These are phyloP conservation scores for Tylopilus orsonianus DNA, from an alignment of 1,284 basidiomycete genomes.

Conservation along the genomic window DNA sequence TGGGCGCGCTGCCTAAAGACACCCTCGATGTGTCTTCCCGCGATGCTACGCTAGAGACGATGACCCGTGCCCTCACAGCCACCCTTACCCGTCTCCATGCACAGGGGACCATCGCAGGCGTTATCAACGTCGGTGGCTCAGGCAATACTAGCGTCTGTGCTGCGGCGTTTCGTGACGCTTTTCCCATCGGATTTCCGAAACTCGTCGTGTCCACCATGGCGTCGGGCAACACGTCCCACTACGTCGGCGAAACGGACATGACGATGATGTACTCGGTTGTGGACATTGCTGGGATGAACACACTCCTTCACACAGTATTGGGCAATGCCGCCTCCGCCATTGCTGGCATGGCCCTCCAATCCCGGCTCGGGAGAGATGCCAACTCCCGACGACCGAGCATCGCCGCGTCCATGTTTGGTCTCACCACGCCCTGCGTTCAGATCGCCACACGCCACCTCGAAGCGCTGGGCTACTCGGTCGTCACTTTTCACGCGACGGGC, in stretches of 20 bases:
- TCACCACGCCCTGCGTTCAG: conserved; percentile 31
- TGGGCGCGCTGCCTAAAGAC: conserved; percentile 10
- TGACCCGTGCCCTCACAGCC: conserved; percentile 21
- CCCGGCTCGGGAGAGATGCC: not conserved
- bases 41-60: conserved; percentile 12
- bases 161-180: conserved; percentile 22
- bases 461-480: conserved; percentile 26
- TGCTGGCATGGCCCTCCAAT: conserved; percentile 23
- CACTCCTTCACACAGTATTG: conserved; percentile 21
- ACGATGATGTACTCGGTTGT: conserved; percentile 34
- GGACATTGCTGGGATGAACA: conserved; percentile 32
- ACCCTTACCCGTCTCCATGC: conserved; percentile 18
- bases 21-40: conserved; percentile 6
- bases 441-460: conserved; percentile 24
- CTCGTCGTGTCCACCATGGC: conserved; percentile 33
- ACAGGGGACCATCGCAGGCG: conserved; percentile 18
- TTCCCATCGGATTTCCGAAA: conserved; percentile 30
- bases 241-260: conserved; percentile 32
- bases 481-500: conserved; percentile 31
- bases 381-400: conserved; percentile 8
- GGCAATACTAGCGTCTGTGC: conserved; percentile 31
- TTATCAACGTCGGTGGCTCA: conserved; percentile 26
- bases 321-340: conserved; percentile 30
- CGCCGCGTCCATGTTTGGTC: conserved; percentile 30
- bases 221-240: conserved; percentile 24